phyloP scores from a whole-genome alignment of 208 protist species.

The Trypanosoma mega region DNA sequence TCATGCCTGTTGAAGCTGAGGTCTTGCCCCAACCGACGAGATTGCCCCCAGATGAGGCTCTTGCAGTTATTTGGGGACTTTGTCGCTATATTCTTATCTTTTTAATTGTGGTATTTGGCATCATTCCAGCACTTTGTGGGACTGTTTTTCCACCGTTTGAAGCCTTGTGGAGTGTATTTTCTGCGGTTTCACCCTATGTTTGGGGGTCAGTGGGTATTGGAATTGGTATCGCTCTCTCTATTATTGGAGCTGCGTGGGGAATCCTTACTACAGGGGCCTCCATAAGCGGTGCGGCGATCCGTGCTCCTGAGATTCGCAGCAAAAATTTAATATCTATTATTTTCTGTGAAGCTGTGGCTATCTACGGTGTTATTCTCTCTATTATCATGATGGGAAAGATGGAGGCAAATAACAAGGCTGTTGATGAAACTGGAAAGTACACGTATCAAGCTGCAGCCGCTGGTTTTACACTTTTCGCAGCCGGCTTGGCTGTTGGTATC shows the following conservation, averaged over 20 bases:
- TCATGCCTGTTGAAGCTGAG: slow-evolving; percentile 80
- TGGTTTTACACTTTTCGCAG: slow-evolving; percentile 94
- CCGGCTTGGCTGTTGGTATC: slow-evolving; percentile 94
- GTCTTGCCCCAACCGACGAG: slow-evolving; percentile 74
- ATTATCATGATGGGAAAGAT: slow-evolving; percentile 97
- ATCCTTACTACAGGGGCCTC: slow-evolving; percentile 87
- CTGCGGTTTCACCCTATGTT: slow-evolving; percentile 65
- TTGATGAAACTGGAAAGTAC: slow-evolving; percentile 45
- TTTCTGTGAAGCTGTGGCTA: slow-evolving; percentile 99
- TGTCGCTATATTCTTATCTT: slow-evolving; percentile 49
- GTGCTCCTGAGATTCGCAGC: slow-evolving; percentile 85
- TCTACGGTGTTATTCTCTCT: slow-evolving; percentile 99
- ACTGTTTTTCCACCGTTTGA: slow-evolving; percentile 82
- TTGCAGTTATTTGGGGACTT: slow-evolving; percentile 57
- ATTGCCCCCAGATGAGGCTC: slow-evolving; percentile 78
- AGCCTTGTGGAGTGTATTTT: slow-evolving; percentile 72
- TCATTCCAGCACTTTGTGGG: slow-evolving; percentile 71
- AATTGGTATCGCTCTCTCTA: slow-evolving; percentile 80
- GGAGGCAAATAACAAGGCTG: slow-evolving; percentile 46
- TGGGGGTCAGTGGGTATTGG: slow-evolving; percentile 82
- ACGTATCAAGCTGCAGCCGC: slow-evolving; percentile 45
- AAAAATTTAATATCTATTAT: slow-evolving; percentile 97
- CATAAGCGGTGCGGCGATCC: slow-evolving; percentile 86
- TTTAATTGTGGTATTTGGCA: slow-evolving; percentile 68
- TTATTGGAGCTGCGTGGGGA: slow-evolving; percentile 86